Evolutionary conservation across 768 basidiomycete genomes (phyloP), one percentile per base, ranked within the genome.

Genomic region (Suillus subaureus): DNA sequence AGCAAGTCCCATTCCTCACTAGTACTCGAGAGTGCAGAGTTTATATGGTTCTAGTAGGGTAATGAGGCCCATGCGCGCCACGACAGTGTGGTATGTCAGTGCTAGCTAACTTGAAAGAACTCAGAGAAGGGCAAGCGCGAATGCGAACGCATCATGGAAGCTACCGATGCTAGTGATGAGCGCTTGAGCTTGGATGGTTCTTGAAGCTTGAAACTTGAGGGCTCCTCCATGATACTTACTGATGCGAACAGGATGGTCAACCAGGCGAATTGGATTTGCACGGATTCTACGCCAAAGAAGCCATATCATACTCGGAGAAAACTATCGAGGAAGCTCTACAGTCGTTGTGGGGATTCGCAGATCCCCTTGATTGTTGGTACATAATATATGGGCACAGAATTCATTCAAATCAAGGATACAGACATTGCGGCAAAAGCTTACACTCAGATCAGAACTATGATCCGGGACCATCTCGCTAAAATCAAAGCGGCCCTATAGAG

Each of bases 251-350:
- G 42, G 40, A 42, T 39, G 1, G 39, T 39, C 39, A 13, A 9
- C 15, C 39, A 40, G 40, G 35, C 9, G 35, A 35, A 35, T 35
- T 11, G 35, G 35, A 35, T 76, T 79, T 98, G 26, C 96, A 98
- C 72, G 96, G 94, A 1, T 79, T 98, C 4, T 97, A 93, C 75
- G 95, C 97, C 66, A 94, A 33, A 73, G 96, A 98, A 78, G 94
- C 95, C 26, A 87, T 97, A 55, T 80, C 84, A 51, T 84, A 89
- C 90, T 15, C 9, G 35, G 35, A 35, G 9, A 35, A 35, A 35
- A 35, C 35, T 35, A 85, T 97, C 26, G 78, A 86, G 71, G 79
- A 85, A 43, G 94, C 92, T 13, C 89, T 87, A 62, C 76, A 73
- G 37, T 43, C 78, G 83, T 35, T 43, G 5, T 33, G 35, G 9